Base-by-base conservation (phyloP, 2,329 filamentous ascomycete genomes). In the Raffaelea arxii region DNA sequence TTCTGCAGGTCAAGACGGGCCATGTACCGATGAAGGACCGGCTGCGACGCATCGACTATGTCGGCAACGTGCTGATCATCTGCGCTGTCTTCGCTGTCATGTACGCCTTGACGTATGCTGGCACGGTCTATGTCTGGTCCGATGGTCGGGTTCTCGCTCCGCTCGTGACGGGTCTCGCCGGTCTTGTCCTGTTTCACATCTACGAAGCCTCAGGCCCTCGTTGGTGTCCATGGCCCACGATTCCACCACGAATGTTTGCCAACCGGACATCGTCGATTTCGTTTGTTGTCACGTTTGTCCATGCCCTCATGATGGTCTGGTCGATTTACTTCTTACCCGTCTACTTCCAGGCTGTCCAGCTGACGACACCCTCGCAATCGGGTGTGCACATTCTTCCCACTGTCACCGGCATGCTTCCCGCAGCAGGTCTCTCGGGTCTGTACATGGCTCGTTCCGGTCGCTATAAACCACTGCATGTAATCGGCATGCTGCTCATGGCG, bases 21-120 rank as follows among this genome's bases (percentile, higher is more conserved):
- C n/a, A n/a, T n/a, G n/a, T n/a, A n/a, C n/a, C n/a, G n/a, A n/a
- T n/a, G n/a, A 48, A 51, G 36, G 25, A 46, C 5, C 60, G 60
- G 18, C 53, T 66, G 4, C 48, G 51, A 4, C 59, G 64, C 1
- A 56, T 71, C 36, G 72, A 77, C 49, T 67, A 57, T 22, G 37
- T 62, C 1, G 71, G 71, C 14, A 70, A 66, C 25, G 45, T 52
- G 12, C 51, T 74, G 3, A 53, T 74, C 39, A 63, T 67, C 2
- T 58, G 51, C 1, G 58, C 64, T 0, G 61, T 63, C 4, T 55
- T 65, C 3, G 54, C 65, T 4, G 51, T 72, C 2, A 61, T 74
- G 4, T 57, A 68, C n/a, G 61, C 67, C 1, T 57, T 74, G 3
- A 65, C 63, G 12, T 69, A 59, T 46, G 71, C 63, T 21, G 71